These are phyloP conservation scores for Mrakia gelida DNA, from an alignment of 768 basidiomycete species.

Conservation along the genomic window DNA sequence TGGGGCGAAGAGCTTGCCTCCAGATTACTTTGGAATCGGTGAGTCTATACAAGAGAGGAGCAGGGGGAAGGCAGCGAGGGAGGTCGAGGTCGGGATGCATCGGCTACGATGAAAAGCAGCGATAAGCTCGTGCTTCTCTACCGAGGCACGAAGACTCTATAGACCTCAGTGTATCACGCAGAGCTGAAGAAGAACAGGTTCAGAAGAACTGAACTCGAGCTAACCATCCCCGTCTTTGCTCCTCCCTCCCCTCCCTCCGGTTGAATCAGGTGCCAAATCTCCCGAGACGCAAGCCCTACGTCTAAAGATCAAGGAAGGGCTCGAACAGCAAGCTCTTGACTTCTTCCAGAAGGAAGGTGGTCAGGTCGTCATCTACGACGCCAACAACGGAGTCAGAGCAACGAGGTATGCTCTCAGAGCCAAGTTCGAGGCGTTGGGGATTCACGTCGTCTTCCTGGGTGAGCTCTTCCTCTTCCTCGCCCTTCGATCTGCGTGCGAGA, in stretches of 20 bases:
- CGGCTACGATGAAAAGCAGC: background rate
- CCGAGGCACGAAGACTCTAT: no score
- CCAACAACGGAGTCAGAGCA: constrained; percentile 78
- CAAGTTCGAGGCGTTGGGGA: constrained; percentile 76
- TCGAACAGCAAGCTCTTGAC: constrained; percentile 82
- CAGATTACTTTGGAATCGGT: constrained; percentile 88
- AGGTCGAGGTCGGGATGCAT: background rate
- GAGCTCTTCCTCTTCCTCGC: constrained; percentile 20
- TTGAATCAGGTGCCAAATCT: constrained; percentile 53
- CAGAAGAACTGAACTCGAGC: no score
- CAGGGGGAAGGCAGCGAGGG: background rate
- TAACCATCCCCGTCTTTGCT: no score
- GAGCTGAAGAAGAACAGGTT: no score
- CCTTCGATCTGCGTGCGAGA: background rate
- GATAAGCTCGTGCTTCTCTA: background rate
- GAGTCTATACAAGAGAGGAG: constrained; percentile 33
- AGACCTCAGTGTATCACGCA: no score
- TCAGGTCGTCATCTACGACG: constrained; percentile 97
- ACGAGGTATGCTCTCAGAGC: constrained; percentile 68
- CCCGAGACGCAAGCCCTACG: constrained; percentile 74
- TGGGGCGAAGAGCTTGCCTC: constrained; percentile 76
- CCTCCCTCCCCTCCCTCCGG: background rate
- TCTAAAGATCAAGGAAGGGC: constrained; percentile 67
- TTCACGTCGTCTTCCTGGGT: constrained; percentile 94
- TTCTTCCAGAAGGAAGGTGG: constrained; percentile 74